Base-by-base conservation (phyloP, 768 basidiomycete genomes). In the Boletus pseudopeckii region DNA sequence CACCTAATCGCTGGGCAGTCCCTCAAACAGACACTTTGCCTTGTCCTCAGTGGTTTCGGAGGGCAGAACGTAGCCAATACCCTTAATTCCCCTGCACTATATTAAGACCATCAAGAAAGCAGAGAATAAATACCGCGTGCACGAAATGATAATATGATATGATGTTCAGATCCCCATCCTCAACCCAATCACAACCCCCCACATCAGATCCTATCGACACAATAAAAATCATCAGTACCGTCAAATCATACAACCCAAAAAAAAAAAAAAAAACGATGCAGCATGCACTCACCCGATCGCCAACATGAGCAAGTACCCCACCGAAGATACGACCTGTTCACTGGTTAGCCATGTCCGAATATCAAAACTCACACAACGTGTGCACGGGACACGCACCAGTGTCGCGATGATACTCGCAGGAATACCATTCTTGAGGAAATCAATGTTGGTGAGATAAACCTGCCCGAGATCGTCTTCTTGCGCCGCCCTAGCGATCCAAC, bases 381-480 rank as follows among this genome's bases (percentile, higher is more conserved):
- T 44, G 11, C 13, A 30, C 9, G 15, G 6, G 17, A 30, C 9
- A 54, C 63, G 14, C 62, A 96, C 92, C 60, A 88, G 64, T 1
- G 88, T 85, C 14, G 96, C 90, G 41, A 98, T 83, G 52, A 97
- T 77, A 58, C 92, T 94, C n/a, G 95, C 92, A 0, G 93, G 95
- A 17, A 98, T 84, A 42, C 95, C 93, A 60, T 92, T 94, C 76
- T 91, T 92, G 60, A 97, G 72, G 74, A 98, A 97, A 71, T 98
- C 95, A 9, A 86, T 70, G 67, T 91, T 86, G 46, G 85, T 74
- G 42, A 94, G 77, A 75, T 97, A 99, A 36, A 88, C 72, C 61
- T 92, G 84, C 3, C 97, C 96, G 48, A 98, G 80, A 65, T 97
- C 94, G 68, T 98, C 89, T 65, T 97, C 95, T 69, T 96, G 91